These are phyloP conservation scores for Suillus alpinus DNA, from an alignment of 768 basidiomycete species.

Conservation along the genomic window DNA sequence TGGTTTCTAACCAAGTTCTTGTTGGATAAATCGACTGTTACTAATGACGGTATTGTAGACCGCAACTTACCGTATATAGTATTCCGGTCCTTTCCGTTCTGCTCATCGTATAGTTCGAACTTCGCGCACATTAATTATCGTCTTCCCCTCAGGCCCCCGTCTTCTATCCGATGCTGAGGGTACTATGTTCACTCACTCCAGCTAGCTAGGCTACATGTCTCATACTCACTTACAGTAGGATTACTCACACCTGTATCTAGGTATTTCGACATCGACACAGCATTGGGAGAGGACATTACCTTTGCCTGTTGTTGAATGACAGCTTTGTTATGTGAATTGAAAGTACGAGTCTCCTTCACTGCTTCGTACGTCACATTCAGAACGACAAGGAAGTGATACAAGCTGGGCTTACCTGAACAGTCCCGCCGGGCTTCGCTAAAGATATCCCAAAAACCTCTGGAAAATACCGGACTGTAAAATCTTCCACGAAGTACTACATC, in stretches of 20 bases:
- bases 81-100: too few relatives aligned
- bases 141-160: too few relatives aligned
- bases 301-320: neutral
- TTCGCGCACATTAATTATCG: too few relatives aligned
- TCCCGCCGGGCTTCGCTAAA: neutral
- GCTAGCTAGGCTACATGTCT: too few relatives aligned
- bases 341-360: neutral
- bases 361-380: neutral
- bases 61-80: too few relatives aligned
- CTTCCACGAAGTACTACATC: neutral
- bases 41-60: too few relatives aligned
- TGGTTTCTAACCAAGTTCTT: neutral
- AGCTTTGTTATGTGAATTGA: neutral
- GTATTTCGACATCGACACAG: too few relatives aligned
- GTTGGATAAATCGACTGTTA: neutral
- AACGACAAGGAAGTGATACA: neutral
- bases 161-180: too few relatives aligned
- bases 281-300: neutral
- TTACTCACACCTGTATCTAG: too few relatives aligned
- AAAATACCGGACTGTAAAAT: neutral
- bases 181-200: too few relatives aligned
- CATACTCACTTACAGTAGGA: too few relatives aligned
- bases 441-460: neutral
- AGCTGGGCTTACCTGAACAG: neutral
- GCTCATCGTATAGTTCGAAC: too few relatives aligned